Conservation (phyloP, 352 stramenopile species). For the Phytophthora multivora region DNA sequence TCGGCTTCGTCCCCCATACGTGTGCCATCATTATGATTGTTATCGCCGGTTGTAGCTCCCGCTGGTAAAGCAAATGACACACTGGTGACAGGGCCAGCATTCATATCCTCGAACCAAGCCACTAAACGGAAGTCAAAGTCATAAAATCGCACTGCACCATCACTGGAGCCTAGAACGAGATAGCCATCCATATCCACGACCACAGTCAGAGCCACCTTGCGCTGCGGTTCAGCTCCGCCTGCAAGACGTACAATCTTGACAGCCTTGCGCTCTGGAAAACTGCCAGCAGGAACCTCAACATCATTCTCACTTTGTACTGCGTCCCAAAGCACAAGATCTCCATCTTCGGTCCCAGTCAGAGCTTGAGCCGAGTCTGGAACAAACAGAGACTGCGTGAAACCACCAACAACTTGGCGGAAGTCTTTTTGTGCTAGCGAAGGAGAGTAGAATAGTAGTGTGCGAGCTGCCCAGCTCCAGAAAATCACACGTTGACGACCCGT, state of each 20-base stretch:
- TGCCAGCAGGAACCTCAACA: slow-evolving; percentile 26
- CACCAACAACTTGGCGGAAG: slow-evolving; percentile 80
- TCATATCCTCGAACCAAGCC: slow-evolving; percentile 94
- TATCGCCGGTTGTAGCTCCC: slow-evolving; percentile 25
- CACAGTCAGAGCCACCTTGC: slow-evolving; percentile 57
- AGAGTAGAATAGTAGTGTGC: slow-evolving; percentile 83
- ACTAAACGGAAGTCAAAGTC: slow-evolving; percentile 93
- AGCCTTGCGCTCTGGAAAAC: slow-evolving; percentile 71
- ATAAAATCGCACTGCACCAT: slow-evolving; percentile 93
- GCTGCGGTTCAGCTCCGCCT: slow-evolving; percentile 50
- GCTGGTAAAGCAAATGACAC: slow-evolving; percentile 78
- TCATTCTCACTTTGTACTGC: slow-evolving; percentile 35
- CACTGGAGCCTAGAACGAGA: slow-evolving; percentile 87
- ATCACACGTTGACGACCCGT: slow-evolving; percentile 86
- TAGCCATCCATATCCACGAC: slow-evolving; percentile 89
- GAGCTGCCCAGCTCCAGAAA: slow-evolving; percentile 90
- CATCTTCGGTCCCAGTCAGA: slow-evolving; percentile 86
- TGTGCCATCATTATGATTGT: slow-evolving; percentile 7
- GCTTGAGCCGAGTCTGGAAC: slow-evolving; percentile 85
- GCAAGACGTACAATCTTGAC: slow-evolving; percentile 85
- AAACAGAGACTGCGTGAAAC: slow-evolving; percentile 89
- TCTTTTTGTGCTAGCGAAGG: slow-evolving; percentile 83
- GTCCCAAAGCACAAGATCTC: slow-evolving; percentile 91
- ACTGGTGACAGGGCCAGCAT: slow-evolving; percentile 86
- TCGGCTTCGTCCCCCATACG: slow-evolving; percentile 26